Evolutionary conservation across 139 green algal genomes (phyloP), one percentile per base, ranked within the genome.

Genomic region (Chlorella sp.): DNA sequence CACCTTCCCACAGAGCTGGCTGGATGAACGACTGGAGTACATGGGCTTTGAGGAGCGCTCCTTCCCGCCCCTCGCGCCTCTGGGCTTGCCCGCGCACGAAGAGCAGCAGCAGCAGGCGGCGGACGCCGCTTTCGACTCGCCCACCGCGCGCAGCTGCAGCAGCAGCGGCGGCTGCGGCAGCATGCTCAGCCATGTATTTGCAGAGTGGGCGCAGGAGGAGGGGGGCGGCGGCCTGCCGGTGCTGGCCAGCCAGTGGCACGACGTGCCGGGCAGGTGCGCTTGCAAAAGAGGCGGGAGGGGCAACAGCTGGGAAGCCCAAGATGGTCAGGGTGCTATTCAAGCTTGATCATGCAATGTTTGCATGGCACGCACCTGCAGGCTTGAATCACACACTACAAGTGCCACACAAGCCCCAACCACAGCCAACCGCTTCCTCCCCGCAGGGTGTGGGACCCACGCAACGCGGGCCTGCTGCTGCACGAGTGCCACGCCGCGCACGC

Each of bases 181-280:
- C 20, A 32, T 60, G 51, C 51, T 60, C 30, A 68, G 74, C 38
- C 34, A 55, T 36, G 17, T 60, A 21, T 82, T 82, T 72, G 75
- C 75, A 2, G 32, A 38, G 23, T 82, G 75, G 75, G 75, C 75
- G 34, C 28, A 18, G 13, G 55, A 17, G 26, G 17, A 20, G 39
- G 63, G 15, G 78, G 39, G 23, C 17, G n/a, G 28, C 51, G 51
- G 51, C 51, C 63, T 84, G 41, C 78, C 78, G n/a, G 30, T 84
- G 78, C 78, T 84, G 78, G 78, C 78, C 39, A 84, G 78, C 78
- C 78, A 84, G 78, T 84, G 63, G 63, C 78, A 76, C 13, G 69
- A 51, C 17, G 69, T 51, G 20, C 51, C 51, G 51, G 69, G 47
- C 69, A 75, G 69, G 69, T 75, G 69, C 17, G n/a, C 32, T 25